Conservation (phyloP, 805 yeast genomes). For the Suhomyces faveliae region DNA sequence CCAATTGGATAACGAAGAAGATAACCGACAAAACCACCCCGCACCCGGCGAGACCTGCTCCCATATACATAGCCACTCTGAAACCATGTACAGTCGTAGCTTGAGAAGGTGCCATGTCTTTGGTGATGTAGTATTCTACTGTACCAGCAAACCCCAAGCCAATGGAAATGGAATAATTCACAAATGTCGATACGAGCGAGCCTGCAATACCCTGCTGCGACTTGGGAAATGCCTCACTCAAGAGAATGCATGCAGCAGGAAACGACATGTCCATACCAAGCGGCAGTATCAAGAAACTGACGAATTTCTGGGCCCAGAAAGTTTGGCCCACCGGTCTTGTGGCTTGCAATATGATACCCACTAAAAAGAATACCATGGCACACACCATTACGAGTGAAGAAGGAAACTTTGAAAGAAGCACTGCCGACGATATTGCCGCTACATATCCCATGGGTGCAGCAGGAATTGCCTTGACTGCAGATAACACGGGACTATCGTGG, state of each 20-base stretch:
- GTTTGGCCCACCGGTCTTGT: constrained; percentile 18
- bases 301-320: constrained; percentile 19
- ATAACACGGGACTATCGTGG: constrained; percentile 8
- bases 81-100: constrained; percentile 22
- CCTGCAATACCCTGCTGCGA: constrained; percentile 19
- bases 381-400: constrained; percentile 13
- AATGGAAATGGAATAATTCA: constrained; percentile 25
- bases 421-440: constrained; percentile 13
- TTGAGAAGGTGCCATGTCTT: constrained; percentile 12
- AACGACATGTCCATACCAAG: constrained; percentile 21
- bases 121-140: constrained; percentile 29
- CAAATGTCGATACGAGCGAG: constrained; percentile 17
- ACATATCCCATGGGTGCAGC: constrained; percentile 11
- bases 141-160: constrained; percentile 38
- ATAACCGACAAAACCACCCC: constrained; percentile 23
- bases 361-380: constrained; percentile 13
- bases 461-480: constrained; percentile 22
- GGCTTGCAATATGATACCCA: constrained; percentile 14
- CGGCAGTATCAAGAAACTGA: constrained; percentile 12
- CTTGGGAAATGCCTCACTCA: constrained; percentile 13
- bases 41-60: constrained; percentile 34
- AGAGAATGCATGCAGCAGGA: constrained; percentile 17
- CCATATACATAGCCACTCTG: constrained; percentile 28
- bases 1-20: constrained; percentile 15
- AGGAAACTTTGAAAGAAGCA: constrained; percentile 9